Evolutionary conservation across 2,329 filamentous ascomycete species (phyloP), one percentile per base, ranked within the genome.

Genomic region (Thielaviopsis euricoi): DNA sequence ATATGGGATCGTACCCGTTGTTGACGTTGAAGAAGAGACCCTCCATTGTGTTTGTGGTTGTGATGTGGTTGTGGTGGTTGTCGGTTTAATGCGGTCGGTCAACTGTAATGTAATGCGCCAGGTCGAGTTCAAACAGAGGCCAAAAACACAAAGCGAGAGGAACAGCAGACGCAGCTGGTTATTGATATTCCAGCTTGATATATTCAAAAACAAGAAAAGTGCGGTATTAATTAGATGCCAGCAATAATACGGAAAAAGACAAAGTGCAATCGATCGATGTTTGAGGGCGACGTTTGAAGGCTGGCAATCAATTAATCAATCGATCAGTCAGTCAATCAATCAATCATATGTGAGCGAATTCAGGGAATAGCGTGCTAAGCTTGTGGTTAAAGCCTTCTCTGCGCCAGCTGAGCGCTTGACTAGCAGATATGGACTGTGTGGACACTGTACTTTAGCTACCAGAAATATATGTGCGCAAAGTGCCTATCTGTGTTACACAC

Each of bases 11-110:
- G 63, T 76, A 91, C 86, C 90, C 90, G 73, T 88, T 90, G 73
- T 94, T 89, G 62, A 91, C 87, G 74, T 96, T 96, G 75, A 93
- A 96, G 67, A 89, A 85, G 52, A 96, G 83, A 60, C 89, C 89
- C 77, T 95, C 89, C 89, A 95, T 95, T 60, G 67, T 75, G 65
- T 46, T 57, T 25, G 49, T 57, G 29, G 29, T n/a, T n/a, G n/a
- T n/a, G n/a, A n/a, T n/a, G n/a, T n/a, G n/a, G n/a, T n/a, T 63
- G 46, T 19, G 40, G 9, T 37, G 46, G 19, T 53, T 52, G 61
- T 58, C 56, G 62, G 63, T 62, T 61, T 57, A 54, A 49, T 43
- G 26, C 21, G 43, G 19, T 48, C 21, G 43, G 19, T 48, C n/a
- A 48, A 48, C 17, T 7, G 25, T 26, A n/a, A 3, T 48, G 17